Conservation (phyloP, 139 green algal genomes). For the Coelastrella sp. region DNA sequence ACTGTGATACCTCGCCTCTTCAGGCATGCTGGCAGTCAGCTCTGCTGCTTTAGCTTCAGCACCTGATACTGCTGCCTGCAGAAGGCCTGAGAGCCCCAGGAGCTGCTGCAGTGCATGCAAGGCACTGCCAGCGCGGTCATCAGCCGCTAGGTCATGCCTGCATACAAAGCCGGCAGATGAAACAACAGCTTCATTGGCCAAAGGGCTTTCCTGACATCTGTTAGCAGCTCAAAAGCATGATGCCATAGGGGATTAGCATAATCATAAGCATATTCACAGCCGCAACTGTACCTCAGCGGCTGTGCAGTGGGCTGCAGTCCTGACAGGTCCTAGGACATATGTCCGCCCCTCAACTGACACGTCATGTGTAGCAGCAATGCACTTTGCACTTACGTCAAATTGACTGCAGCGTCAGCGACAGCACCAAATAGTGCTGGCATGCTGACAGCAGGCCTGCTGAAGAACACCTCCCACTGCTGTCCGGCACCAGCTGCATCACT, state of each 20-base stretch:
- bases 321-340: too few relatives aligned
- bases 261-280: too few relatives aligned
- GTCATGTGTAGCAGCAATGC: not conserved
- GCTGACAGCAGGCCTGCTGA: slow-evolving; percentile 40
- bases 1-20: not conserved
- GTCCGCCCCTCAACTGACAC: not conserved
- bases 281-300: too few relatives aligned
- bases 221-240: too few relatives aligned
- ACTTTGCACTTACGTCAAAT: not conserved
- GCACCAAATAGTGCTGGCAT: slow-evolving; percentile 41
- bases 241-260: too few relatives aligned
- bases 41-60: slow-evolving; percentile 4
- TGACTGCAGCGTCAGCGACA: not conserved
- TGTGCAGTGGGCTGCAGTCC: too few relatives aligned
- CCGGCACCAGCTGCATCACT: not conserved
- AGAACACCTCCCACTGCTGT: slow-evolving; percentile 33
- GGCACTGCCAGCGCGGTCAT: not conserved
- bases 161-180: not conserved
- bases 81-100: slow-evolving; percentile 24
- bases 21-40: slow-evolving; percentile 22
- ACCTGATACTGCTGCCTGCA: slow-evolving; percentile 3
- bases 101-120: slow-evolving; percentile 29
- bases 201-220: too few relatives aligned
- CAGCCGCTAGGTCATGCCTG: not conserved
- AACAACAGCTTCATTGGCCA: not conserved